Evolutionary conservation across 768 basidiomycete genomes (phyloP).

Genomic region (Phaeotremella fagi): DNA sequence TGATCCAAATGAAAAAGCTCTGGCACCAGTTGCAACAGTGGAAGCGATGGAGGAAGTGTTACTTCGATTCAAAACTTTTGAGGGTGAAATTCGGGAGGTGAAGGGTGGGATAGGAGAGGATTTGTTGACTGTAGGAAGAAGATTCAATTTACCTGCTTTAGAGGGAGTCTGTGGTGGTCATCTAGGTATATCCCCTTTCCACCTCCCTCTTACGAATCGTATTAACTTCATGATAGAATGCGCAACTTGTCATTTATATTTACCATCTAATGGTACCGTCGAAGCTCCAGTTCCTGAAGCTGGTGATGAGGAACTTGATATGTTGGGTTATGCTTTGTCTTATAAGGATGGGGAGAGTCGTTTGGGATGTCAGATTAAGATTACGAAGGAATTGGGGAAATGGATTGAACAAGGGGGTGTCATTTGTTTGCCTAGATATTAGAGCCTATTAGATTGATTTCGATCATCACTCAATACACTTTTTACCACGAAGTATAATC

Average conservation of each 20-base stretch:
- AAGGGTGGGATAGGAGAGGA: constrained; percentile 27
- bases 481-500: too few species aligned
- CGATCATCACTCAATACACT: background rate
- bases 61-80: constrained; percentile 37
- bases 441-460: too few species aligned
- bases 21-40: background rate
- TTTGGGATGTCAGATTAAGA: constrained; percentile 43
- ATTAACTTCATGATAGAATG: constrained; percentile 31
- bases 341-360: constrained; percentile 36
- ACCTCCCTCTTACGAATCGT: background rate
- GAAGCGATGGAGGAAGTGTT: constrained; percentile 7
- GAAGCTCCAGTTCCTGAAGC: constrained; percentile 21
- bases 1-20: background rate
- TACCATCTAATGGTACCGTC: constrained; percentile 9
- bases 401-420: constrained; percentile 34
- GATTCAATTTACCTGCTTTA: constrained; percentile 33
- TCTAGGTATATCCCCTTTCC: constrained; percentile 23
- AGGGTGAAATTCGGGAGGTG: constrained; percentile 30
- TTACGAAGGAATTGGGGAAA: constrained; percentile 31
- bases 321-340: constrained; percentile 43
- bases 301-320: constrained; percentile 41
- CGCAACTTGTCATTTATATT: constrained; percentile 46
- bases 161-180: constrained; percentile 47
- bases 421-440: constrained; percentile 39
- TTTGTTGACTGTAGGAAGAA: constrained; percentile 36